Evolutionary conservation across 73 alveolate genomes (phyloP), one percentile per base, ranked within the genome.

Genomic region (Strombidium stylifer): DNA sequence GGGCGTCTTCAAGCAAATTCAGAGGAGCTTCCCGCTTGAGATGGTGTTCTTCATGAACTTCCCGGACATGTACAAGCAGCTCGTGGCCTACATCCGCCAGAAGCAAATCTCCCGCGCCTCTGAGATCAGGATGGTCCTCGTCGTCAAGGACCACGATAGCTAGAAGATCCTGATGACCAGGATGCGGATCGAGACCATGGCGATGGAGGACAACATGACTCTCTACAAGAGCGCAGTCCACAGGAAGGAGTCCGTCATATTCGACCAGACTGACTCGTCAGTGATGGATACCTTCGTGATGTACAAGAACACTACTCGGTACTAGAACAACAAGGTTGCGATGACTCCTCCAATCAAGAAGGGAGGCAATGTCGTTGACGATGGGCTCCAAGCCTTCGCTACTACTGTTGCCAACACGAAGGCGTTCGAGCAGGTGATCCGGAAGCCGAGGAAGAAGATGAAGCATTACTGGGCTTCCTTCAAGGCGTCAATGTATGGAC

Each of bases 11-110:
- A 3, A 64, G 25, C 31, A 25, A 28, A 64, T 7, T 10, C 25
- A 65, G 16, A 49, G 47, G 19, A 64, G 78, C 30, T 64, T 64
- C 55, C 78, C 78, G 3, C 2, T 64, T 10, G 78, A 64, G 32
- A 28, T 65, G 5, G 2, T 28, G 28, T 35, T 64, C 14, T 64
- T 64, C 47, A 46, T 16, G 6, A 65, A 62, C 5, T 64, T 64
- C 54, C 66, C 64, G 1, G 32, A 55, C 19, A 47, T 65, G 15
- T 64, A 44, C 78, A 64, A 64, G 31, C 23, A 16, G 3, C 55
- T 64, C 4, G 45, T 64, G 52, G 24, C 31, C 20, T 64, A 46
- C 36, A 46, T 64, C 26, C 37, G 42, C 14, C 14, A 40, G n/a
- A 60, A 39, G 48, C n/a, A 27, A 40, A 23, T 20, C 31, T 34